These are phyloP conservation scores for Puccinia triticina DNA, from an alignment of 1,284 basidiomycete species.

Conservation along the genomic window DNA sequence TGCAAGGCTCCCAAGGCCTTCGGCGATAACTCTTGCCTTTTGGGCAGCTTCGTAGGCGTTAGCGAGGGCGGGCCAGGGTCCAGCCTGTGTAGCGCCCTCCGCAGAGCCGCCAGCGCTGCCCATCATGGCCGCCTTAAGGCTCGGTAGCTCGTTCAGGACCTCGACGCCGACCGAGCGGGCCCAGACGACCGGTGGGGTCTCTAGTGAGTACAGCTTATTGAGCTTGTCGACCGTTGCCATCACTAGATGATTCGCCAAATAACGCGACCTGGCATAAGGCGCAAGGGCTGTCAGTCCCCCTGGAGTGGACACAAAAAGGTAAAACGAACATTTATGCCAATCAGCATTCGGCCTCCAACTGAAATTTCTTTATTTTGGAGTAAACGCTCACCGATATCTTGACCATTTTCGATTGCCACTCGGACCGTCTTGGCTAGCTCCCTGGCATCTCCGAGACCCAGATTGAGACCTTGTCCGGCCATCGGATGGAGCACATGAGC, in stretches of 20 bases:
- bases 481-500: slow-evolving; percentile 94
- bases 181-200: slow-evolving; percentile 75
- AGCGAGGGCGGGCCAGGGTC: slow-evolving; percentile 17
- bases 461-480: slow-evolving; percentile 94
- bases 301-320: slow-evolving; percentile 56
- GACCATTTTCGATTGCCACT: slow-evolving; percentile 36
- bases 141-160: slow-evolving; percentile 81
- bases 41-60: slow-evolving; percentile 27
- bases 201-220: slow-evolving; percentile 77
- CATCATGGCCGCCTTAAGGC: slow-evolving; percentile 80
- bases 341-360: background rate
- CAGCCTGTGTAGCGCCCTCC: slow-evolving; percentile 48
- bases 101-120: slow-evolving; percentile 69
- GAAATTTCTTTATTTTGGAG: background rate
- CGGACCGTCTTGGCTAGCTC: slow-evolving; percentile 24
- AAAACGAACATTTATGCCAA: background rate
- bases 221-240: slow-evolving; percentile 84
- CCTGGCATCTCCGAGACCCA: slow-evolving; percentile 78
- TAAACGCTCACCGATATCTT: slow-evolving; percentile 39
- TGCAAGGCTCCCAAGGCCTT: slow-evolving; percentile 5
- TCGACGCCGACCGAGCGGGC: slow-evolving; percentile 83
- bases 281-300: slow-evolving; percentile 76
- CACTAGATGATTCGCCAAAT: slow-evolving; percentile 80
- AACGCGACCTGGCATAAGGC: slow-evolving; percentile 77
- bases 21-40: slow-evolving; percentile 7